Percentiles rank a stretch among this genome's conserved stretches.
phyloP scores from a whole-genome alignment of 768 basidiomycete species.

The Mycena indigotica region DNA sequence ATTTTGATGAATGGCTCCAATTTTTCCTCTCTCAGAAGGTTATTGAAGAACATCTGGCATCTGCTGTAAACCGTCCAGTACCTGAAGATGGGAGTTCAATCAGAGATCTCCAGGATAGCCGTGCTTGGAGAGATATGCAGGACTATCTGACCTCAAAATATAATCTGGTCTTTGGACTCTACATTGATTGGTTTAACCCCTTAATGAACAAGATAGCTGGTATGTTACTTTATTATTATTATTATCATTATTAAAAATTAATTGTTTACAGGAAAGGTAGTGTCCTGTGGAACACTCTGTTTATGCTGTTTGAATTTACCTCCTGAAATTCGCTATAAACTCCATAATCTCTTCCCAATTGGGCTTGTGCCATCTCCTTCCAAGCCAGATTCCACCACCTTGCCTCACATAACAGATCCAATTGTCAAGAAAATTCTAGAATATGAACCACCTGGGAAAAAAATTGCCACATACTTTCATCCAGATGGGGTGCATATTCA shows the following conservation, averaged over 20 bases:
- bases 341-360: conserved; percentile 30
- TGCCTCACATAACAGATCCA: conserved; percentile 9
- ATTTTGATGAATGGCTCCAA: conserved; percentile 7
- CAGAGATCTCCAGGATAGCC: conserved; percentile 15
- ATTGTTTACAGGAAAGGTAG: conserved; percentile 11
- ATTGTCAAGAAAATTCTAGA: conserved; percentile 2
- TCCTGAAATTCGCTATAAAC: conserved; percentile 19
- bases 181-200: conserved; percentile 23
- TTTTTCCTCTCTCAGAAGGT: conserved; percentile 11
- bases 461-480: conserved; percentile 10
- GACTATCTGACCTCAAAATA: not conserved
- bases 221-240: not conserved
- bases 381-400: conserved; percentile 21
- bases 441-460: conserved; percentile 8
- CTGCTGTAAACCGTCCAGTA: conserved; percentile 3
- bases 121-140: conserved; percentile 10
- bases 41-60: conserved; percentile 8
- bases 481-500: conserved; percentile 14
- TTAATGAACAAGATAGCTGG: conserved; percentile 24
- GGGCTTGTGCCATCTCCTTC: conserved; percentile 31
- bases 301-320: conserved; percentile 32
- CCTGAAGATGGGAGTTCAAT: conserved; percentile 10
- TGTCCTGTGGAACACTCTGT: conserved; percentile 20
- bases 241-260: not conserved
- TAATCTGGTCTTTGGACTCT: not conserved